These are phyloP conservation scores for Dendrobium huoshanense DNA, from an alignment of 106 monocot species.

Conservation along the genomic window DNA sequence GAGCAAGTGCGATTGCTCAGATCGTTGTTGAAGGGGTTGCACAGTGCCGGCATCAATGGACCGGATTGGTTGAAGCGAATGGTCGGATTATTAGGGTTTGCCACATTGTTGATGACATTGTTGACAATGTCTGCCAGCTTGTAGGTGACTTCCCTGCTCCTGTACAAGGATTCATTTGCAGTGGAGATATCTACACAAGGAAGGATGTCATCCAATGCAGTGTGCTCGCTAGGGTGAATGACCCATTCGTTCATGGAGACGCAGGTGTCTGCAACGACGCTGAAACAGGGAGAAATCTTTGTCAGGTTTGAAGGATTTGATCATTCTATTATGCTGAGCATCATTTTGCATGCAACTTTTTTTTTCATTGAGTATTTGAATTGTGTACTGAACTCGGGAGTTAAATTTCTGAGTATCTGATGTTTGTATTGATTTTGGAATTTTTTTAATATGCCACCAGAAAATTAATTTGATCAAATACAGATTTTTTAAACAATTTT, in stretches of 20 bases:
- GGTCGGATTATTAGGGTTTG: constrained; percentile 26
- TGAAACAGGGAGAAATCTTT: constrained; percentile 13
- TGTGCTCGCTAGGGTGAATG: constrained; percentile 50
- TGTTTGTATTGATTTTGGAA: no score
- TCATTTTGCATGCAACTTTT: no score
- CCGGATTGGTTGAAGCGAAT: constrained; percentile 65
- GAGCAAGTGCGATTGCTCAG: constrained; percentile 20
- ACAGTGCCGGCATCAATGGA: constrained; percentile 42
- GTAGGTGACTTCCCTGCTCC: constrained; percentile 44
- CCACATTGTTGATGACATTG: constrained; percentile 29
- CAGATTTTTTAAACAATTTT: no score
- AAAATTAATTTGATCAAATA: no score
- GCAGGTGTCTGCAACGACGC: constrained; percentile 62
- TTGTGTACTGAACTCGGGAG: no score
- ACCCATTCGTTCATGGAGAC: constrained; percentile 76
- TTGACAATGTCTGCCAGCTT: constrained; percentile 42
- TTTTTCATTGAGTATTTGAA: no score
- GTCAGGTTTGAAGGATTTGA: neutral
- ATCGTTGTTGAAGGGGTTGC: constrained; percentile 41
- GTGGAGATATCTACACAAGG: constrained; percentile 54
- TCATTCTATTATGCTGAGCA: no score
- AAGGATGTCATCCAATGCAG: constrained; percentile 64
- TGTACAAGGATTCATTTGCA: constrained; percentile 31
- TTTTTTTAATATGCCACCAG: no score
- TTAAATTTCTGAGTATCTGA: no score